Conservation (phyloP, 129 eudicot genomes). For the Centrapalus pauciflorus region DNA sequence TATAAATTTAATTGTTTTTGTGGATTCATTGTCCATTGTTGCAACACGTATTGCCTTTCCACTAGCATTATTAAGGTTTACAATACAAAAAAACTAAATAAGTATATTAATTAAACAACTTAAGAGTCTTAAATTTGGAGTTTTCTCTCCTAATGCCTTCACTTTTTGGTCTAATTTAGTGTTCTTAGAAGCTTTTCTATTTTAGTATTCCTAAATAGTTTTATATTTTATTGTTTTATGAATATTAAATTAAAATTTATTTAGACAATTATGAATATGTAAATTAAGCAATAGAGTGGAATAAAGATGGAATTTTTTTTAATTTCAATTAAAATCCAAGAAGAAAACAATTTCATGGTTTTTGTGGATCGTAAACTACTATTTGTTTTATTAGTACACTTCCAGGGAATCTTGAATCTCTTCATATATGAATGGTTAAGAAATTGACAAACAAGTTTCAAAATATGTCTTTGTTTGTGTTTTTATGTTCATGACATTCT, state of each 20-base stretch:
- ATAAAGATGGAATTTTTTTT: background rate
- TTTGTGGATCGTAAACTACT: background rate
- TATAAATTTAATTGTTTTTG: background rate
- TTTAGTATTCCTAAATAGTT: background rate
- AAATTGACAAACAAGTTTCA: conserved; percentile 23
- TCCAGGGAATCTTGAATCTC: conserved; percentile 15
- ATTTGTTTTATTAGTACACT: conserved; percentile 11
- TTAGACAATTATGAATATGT: conserved; percentile 4
- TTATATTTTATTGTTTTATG: background rate
- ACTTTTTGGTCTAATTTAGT: conserved; percentile 13
- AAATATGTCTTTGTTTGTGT: conserved; percentile 12
- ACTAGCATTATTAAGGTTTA: conserved; percentile 11
- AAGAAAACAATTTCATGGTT: background rate
- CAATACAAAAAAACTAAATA: background rate
- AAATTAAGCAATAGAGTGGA: background rate
- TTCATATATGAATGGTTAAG: conserved; percentile 9
- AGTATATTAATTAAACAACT: background rate
- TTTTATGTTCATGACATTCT: conserved; percentile 13
- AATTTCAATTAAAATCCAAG: background rate
- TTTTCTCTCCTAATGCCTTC: conserved; percentile 13
- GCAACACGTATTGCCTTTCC: conserved; percentile 22
- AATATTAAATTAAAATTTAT: background rate
- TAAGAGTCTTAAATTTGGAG: conserved; percentile 7
- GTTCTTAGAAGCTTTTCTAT: background rate
- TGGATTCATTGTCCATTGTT: background rate